A percentile compares a stretch with the other conserved stretches of the same genome.
Evolutionary conservation across 2,329 filamentous ascomycete species (phyloP).

Genomic region (Fusarium sp.): DNA sequence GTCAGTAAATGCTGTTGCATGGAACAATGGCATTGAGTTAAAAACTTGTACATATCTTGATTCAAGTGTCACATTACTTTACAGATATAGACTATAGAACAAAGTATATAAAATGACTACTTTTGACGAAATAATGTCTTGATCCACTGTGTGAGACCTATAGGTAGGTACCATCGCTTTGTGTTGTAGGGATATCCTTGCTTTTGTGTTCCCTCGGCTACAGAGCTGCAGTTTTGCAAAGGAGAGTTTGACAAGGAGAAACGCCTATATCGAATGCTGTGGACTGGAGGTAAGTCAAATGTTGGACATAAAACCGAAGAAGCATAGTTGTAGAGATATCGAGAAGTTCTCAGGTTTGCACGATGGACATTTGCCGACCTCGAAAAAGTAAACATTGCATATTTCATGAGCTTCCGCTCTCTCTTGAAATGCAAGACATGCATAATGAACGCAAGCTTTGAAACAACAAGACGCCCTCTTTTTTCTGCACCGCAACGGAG

Average conservation of each 20-base stretch:
- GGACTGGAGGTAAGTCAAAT: not conserved
- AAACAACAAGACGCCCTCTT: constrained; percentile 27
- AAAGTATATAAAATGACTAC: constrained; percentile 8
- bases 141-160: not conserved
- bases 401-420: not conserved
- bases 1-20: constrained; percentile 23
- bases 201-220: not conserved
- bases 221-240: not conserved
- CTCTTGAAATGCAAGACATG: constrained; percentile 26
- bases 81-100: constrained; percentile 9
- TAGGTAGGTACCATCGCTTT: not conserved
- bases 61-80: constrained; percentile 35
- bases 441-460: constrained; percentile 21
- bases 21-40: constrained; percentile 2
- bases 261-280: not conserved
- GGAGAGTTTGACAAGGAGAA: not conserved
- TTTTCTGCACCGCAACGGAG: constrained; percentile 13
- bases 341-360: not conserved
- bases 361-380: constrained; percentile 2
- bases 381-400: constrained; percentile 14
- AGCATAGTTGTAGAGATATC: not conserved
- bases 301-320: not conserved
- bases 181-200: not conserved
- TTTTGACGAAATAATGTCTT: not conserved
- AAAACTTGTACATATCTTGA: constrained; percentile 35